A percentile compares a stretch with the other conserved stretches of the same genome.
Conservation (phyloP, 2,329 filamentous ascomycete genomes). For the Fusarium sp. region DNA sequence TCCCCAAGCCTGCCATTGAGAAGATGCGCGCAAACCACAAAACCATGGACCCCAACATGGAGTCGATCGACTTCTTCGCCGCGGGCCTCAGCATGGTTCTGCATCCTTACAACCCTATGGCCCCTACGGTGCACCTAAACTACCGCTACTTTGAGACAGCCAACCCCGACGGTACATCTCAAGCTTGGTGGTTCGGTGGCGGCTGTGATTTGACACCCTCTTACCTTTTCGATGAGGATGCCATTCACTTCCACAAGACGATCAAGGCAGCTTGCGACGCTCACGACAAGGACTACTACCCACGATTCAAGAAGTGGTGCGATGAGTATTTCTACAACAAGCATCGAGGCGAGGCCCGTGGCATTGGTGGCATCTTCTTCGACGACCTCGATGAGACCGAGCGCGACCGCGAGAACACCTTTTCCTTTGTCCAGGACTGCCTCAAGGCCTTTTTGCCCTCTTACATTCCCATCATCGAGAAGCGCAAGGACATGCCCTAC, state of each 20-base stretch:
- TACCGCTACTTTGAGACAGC: slow-evolving; percentile 99
- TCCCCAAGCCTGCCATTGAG: slow-evolving; percentile 86
- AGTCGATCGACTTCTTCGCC: slow-evolving; percentile 93
- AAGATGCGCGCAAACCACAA: slow-evolving; percentile 97
- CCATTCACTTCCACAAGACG: slow-evolving; percentile 93
- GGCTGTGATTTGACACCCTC: slow-evolving; percentile 92
- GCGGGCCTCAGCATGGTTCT: slow-evolving; percentile 92
- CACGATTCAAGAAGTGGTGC: slow-evolving; percentile 97
- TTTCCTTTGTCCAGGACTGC: slow-evolving; percentile 87
- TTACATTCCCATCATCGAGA: slow-evolving; percentile 89
- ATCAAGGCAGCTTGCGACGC: slow-evolving; percentile 94
- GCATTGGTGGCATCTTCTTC: slow-evolving; percentile 97
- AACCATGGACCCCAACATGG: slow-evolving; percentile 79
- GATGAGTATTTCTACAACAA: slow-evolving; percentile 97
- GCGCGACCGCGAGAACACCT: slow-evolving; percentile 87
- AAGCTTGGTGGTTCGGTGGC: slow-evolving; percentile 98
- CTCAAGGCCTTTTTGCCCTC: slow-evolving; percentile 88
- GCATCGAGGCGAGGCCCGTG: slow-evolving; percentile 86
- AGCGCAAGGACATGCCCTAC: slow-evolving; percentile 90
- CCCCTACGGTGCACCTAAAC: slow-evolving; percentile 96
- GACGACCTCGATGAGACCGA: slow-evolving; percentile 92
- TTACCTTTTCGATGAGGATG: slow-evolving; percentile 97
- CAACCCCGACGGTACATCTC: slow-evolving; percentile 79
- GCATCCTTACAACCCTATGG: slow-evolving; percentile 95
- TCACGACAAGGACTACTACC: slow-evolving; percentile 92